Percentiles rank a stretch among this genome's conserved stretches.
Conservation (phyloP, 2,329 filamentous ascomycete species). For the Dactylellina parvicollis region DNA sequence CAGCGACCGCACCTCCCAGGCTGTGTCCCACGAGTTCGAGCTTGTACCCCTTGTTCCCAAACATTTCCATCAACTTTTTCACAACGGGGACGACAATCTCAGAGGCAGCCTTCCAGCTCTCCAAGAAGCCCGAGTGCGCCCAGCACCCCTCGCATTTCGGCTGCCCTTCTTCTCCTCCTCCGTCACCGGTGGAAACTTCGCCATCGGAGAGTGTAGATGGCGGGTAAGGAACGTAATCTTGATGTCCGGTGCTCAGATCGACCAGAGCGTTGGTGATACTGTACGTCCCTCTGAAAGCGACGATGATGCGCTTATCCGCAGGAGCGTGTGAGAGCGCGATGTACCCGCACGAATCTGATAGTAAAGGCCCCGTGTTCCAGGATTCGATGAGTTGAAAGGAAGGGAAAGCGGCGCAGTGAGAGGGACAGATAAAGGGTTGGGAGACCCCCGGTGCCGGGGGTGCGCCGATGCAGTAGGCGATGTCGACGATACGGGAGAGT, state of each 20-base stretch:
- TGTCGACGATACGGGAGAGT: conserved; percentile 88
- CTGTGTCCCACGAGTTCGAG: conserved; percentile 88
- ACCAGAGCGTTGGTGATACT: conserved; percentile 90
- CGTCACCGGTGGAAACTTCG: conserved; percentile 57
- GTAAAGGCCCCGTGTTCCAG: conserved; percentile 87
- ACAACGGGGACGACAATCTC: conserved; percentile 75
- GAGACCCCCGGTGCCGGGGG: conserved; percentile 74
- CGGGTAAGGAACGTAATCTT: conserved; percentile 89
- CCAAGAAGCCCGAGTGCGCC: conserved; percentile 89
- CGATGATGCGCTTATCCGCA: conserved; percentile 72
- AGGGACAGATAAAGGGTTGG: conserved; percentile 84
- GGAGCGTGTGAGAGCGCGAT: conserved; percentile 82
- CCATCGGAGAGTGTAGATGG: conserved; percentile 62
- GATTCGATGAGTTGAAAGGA: conserved; percentile 79
- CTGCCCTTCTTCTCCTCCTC: conserved; percentile 58
- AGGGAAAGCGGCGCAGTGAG: conserved; percentile 84
- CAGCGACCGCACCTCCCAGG: conserved; percentile 89
- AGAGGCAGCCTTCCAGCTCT: conserved; percentile 82
- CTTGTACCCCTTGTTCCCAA: conserved; percentile 69
- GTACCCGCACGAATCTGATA: conserved; percentile 93
- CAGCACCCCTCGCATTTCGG: conserved; percentile 83
- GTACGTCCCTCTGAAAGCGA: conserved; percentile 94
- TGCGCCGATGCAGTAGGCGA: conserved; percentile 78
- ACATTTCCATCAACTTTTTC: conserved; percentile 66
- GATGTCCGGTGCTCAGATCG: conserved; percentile 87